Percentiles rank a stretch among this genome's conserved stretches.
Evolutionary conservation across 441 rosid species (phyloP).

Genomic region (Viola pubescens): DNA sequence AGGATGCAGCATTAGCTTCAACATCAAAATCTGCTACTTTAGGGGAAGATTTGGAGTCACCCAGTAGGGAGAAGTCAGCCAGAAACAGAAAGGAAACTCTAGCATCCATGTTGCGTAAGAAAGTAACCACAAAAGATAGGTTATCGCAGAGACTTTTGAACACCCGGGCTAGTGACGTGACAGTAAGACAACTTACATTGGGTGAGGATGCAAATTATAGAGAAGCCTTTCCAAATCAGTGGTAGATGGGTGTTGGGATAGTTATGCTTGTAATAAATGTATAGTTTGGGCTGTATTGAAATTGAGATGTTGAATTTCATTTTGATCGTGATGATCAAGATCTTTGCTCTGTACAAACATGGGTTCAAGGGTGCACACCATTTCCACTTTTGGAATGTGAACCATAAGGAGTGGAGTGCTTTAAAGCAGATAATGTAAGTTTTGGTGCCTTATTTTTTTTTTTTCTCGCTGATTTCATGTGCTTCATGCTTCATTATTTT

Average conservation of each 20-base stretch:
- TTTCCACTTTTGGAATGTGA: too few species aligned
- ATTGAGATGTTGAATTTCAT: too few species aligned
- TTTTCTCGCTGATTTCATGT: too few species aligned
- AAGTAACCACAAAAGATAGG: conserved; percentile 62
- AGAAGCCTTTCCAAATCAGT: conserved; percentile 80
- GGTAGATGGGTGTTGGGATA: conserved; percentile 34
- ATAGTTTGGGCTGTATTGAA: too few species aligned
- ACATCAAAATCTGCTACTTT: conserved; percentile 50
- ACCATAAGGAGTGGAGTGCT: too few species aligned
- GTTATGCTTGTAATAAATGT: too few species aligned
- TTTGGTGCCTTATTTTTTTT: too few species aligned
- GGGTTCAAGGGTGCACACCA: too few species aligned
- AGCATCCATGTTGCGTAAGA: conserved; percentile 51
- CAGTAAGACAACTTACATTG: conserved; percentile 36
- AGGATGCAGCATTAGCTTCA: conserved; percentile 73
- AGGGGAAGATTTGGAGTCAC: conserved; percentile 32
- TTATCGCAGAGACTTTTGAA: conserved; percentile 48
- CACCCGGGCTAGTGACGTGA: conserved; percentile 39
- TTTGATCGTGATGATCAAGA: too few species aligned
- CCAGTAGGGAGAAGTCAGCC: conserved; percentile 24
- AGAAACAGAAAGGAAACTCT: conserved; percentile 52
- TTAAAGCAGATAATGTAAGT: too few species aligned
- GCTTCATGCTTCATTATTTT: too few species aligned
- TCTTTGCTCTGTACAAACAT: too few species aligned
- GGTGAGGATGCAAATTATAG: conserved; percentile 53